Percentiles rank a stretch among this genome's conserved stretches.
These are phyloP conservation scores for Phalaenopsis hybrid DNA, from an alignment of 116 monocot species.

Conservation along the genomic window DNA sequence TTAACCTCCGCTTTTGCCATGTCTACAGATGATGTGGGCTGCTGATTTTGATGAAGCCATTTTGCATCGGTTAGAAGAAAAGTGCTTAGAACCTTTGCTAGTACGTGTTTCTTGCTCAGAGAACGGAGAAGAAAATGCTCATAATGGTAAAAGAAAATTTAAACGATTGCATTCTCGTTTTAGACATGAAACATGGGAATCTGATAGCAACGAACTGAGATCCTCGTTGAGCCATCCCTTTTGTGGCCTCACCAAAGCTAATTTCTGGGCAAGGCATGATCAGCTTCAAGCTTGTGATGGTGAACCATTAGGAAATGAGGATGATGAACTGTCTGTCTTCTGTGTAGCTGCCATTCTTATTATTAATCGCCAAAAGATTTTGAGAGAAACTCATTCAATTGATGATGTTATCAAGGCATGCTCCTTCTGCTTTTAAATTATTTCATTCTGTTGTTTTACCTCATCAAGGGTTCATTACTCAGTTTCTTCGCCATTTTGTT, in stretches of 20 bases:
- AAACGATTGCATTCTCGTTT: conserved; percentile 16
- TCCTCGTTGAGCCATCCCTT: conserved; percentile 52
- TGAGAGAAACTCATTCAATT: conserved; percentile 69
- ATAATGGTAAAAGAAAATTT: conserved; percentile 32
- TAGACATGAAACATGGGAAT: conserved; percentile 21
- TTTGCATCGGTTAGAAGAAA: conserved; percentile 54
- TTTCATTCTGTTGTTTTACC: neutral
- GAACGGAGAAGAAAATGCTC: conserved; percentile 13
- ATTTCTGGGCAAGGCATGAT: conserved; percentile 68
- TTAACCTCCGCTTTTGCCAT: too few relatives aligned
- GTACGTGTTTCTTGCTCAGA: conserved; percentile 37
- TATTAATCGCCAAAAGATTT: conserved; percentile 83
- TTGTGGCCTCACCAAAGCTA: conserved; percentile 81
- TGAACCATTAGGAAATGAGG: conserved; percentile 28
- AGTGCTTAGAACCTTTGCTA: conserved; percentile 67
- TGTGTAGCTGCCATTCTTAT: conserved; percentile 96
- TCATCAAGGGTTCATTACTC: too few relatives aligned
- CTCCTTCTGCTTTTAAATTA: conserved; percentile 13
- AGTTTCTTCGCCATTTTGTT: too few relatives aligned
- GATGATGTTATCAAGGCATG: conserved; percentile 92
- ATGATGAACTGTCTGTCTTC: conserved; percentile 84
- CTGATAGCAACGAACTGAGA: conserved; percentile 35
- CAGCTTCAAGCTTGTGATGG: conserved; percentile 19
- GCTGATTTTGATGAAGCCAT: too few relatives aligned
- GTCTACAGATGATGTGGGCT: too few relatives aligned